Evolutionary conservation across 768 basidiomycete genomes (phyloP), one percentile per base, ranked within the genome.

Genomic region (Sporobolomyces pararoseus): DNA sequence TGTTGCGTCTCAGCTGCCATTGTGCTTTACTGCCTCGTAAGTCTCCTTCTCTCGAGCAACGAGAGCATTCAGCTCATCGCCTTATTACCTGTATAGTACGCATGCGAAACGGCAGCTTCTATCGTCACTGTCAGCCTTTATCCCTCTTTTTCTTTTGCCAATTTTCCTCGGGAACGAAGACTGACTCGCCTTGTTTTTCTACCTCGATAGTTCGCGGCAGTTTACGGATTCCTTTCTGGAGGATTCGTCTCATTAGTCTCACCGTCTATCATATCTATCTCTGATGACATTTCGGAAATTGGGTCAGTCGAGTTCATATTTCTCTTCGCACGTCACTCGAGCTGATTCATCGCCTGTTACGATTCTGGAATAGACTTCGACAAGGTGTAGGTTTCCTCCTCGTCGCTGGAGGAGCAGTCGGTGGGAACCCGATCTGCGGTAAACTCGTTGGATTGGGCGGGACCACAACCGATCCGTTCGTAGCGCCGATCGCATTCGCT

Each of bases 201-300:
- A 32, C 31, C 42, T 21, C 0, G 32, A 7, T n/a, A 31, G 44
- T 57, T 65, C n/a, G 61, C 62, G 0, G 32, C 44, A 27, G 32
- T 78, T 0, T 78, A 69, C 67, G 79, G 79, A 2, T 76, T 78
- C 70, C 75, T 78, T 42, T 62, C 64, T 9, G 78, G 78, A 3
- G 79, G 74, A 1, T 79, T 76, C 59, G 72, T 79, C 59, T 68
- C 73, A 2, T 72, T 79, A 51, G 69, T 79, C 3, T 62, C 58
- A 0, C 71, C 71, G 2, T 29, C 55, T 6, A 54, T 61, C 44
- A 66, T 72, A 17, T 42, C 44, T 7, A 29, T 72, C 19, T 60
- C 57, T 7, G 58, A 35, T 16, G 55, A 67, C 23, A 35, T 64
- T 3, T 7, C 9, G 23, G 70, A 72, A 47, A 67, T 72, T 14